Evolutionary conservation across 768 basidiomycete genomes (phyloP), one percentile per base, ranked within the genome.

Genomic region (Lactarius trivialis): DNA sequence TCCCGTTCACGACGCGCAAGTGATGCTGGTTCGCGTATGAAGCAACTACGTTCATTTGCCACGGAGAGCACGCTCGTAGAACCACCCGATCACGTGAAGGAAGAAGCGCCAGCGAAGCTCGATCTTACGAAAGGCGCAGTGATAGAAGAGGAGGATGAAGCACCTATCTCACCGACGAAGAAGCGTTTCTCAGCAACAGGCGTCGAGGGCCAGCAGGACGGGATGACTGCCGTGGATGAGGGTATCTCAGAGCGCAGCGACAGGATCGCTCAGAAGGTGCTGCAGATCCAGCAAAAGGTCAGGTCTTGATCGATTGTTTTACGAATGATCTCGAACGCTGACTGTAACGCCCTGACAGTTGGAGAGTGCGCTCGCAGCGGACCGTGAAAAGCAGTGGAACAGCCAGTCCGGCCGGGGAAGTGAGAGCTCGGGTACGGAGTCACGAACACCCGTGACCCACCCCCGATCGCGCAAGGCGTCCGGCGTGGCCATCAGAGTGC

Each of bases 281-380:
- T 89, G 53, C 85, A 89, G 73, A 95, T 97, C 61, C 93, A 96
- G 75, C 85, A 89, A 66, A 96, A 95, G 84, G 93, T 93, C 49
- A 58, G 78, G 73, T 28, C 34, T n/a, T 54, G 4, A 7, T 56
- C 56, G 19, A n/a, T n/a, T 28, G n/a, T 41, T 26, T 24, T 2
- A 55, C 45, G 49, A 12, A 39, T 19, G 28, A 21, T 3, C 7
- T n/a, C 15, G 3, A 17, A 33, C 19, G 33, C 58, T 68, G 51
- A 65, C 39, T 7, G 36, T 34, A 19, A 19, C 64, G 28, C 55
- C 9, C 36, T 21, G 21, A n/a, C 63, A 93, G 91, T 77, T 94
- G 59, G 92, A 93, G 72, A 80, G 77, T 39, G 91, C 91, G 4
- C 74, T 93, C 49, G 78, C 84, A 12, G 74, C 82, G 8, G 89